Percentiles rank a stretch among this genome's conserved stretches.
Evolutionary conservation across 2,329 filamentous ascomycete genomes (phyloP).

Genomic region (Iodosphaeria phyllophila): DNA sequence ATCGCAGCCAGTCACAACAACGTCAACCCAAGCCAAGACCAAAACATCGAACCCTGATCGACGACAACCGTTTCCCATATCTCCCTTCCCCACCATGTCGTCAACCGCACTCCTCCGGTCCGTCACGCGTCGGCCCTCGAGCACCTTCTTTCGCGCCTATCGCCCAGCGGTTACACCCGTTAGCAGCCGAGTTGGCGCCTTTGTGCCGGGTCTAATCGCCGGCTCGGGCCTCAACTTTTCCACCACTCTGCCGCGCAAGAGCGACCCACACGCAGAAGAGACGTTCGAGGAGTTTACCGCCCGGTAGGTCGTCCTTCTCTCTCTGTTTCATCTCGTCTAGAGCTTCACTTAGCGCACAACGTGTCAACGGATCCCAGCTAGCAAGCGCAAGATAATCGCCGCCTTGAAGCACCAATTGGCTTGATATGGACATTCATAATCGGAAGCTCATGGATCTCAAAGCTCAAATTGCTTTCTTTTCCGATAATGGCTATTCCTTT

Average conservation of each 20-base stretch:
- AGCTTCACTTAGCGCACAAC: neutral
- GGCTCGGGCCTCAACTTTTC: conserved; percentile 37
- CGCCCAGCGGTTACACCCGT: conserved; percentile 31
- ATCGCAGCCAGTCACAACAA: too few relatives aligned
- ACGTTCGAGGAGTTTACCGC: conserved; percentile 97
- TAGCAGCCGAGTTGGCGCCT: conserved; percentile 32
- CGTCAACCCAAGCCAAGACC: neutral
- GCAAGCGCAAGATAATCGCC: too few relatives aligned
- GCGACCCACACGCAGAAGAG: conserved; percentile 64
- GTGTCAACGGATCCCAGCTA: neutral
- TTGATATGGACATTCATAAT: neutral
- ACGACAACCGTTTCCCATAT: conserved; percentile 4
- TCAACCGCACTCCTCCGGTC: conserved; percentile 51
- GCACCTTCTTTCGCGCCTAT: conserved; percentile 46
- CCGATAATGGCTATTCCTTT: too few relatives aligned
- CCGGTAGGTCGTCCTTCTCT: conserved; percentile 52
- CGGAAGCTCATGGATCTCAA: neutral
- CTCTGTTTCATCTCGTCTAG: conserved; percentile 1
- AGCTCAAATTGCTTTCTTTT: too few relatives aligned
- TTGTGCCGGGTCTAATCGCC: conserved; percentile 29
- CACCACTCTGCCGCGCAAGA: conserved; percentile 36
- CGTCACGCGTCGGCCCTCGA: conserved; percentile 46
- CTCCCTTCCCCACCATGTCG: conserved; percentile 30
- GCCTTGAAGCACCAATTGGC: too few relatives aligned
- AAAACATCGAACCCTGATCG: conserved; percentile 1